Evolutionary conservation across 163 green algal species (phyloP), one percentile per base, ranked within the genome.

Genomic region (Volvox carteri): DNA sequence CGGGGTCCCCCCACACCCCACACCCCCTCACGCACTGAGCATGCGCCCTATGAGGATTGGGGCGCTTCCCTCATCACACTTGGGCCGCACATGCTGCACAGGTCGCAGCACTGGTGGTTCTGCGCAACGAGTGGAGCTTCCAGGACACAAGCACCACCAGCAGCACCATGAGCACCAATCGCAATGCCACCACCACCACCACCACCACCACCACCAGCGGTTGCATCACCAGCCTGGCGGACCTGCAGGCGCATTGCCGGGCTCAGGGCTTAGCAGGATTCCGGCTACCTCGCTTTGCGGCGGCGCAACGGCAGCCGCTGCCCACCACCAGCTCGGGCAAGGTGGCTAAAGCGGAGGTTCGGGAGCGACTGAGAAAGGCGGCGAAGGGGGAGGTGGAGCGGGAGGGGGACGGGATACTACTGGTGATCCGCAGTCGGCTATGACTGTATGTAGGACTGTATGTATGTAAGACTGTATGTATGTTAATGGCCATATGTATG

Each of bases 41-140:
- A n/a, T n/a, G n/a, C n/a, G n/a, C n/a, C n/a, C n/a, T n/a, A n/a
- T n/a, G n/a, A n/a, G n/a, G n/a, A n/a, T n/a, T n/a, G n/a, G n/a
- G n/a, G n/a, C n/a, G n/a, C n/a, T n/a, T n/a, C n/a, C n/a, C n/a
- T n/a, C n/a, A n/a, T n/a, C n/a, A n/a, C n/a, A n/a, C n/a, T n/a
- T n/a, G n/a, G n/a, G n/a, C 50, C 7, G 25, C 54, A 65, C 7
- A 19, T 65, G 19, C 8, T 7, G 54, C 35, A 65, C 80, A 87
- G 90, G 90, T 94, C 46, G 86, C 91, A 18, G 93, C 92, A 3
- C 80, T 94, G 12, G 48, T 97, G 25, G 90, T 95, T 46, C 87
- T 97, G 42, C 37, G 70, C 23, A 56, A 79, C 2, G 87, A 85
- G 21, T 94, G 90, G 89, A 16, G 0, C 4, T 96, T 91, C 88